Base-by-base conservation (phyloP, 164 flowering plant genomes). In the Aristolochia fimbriata region DNA sequence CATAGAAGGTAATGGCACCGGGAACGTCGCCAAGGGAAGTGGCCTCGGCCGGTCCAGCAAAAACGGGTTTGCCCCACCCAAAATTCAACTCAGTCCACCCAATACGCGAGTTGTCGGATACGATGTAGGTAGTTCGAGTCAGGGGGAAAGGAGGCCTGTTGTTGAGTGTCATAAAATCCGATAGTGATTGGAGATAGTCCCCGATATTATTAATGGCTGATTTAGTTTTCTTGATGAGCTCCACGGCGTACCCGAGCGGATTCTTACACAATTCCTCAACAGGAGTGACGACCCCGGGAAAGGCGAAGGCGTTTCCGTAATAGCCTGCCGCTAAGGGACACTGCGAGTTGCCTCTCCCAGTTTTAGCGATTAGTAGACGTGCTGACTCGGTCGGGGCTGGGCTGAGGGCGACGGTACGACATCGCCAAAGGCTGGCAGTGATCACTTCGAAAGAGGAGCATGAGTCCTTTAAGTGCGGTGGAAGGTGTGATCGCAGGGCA, bases 401-500 rank as follows among this genome's bases (percentile, higher is more conserved):
- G 0, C 48, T 15, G 15, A 77, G 45, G 1, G 80, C 76, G 8
- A 51, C 54, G 2, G 77, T 73, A 27, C 77, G 75, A 56, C 74
- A 73, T 17, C 70, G 51, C 80, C 80, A 76, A 3, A 76, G 33
- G 63, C 65, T 68, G 16, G 77, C 75, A 15, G 70, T 59, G n/a
- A 77, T 57, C 13, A 76, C 11, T 12, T 70, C 79, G 31, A 73
- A 73, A 15, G 47, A 47, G 33, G 74, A 64, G 50, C 1, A 48
- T 31, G 66, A 11, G 60, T 20, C 1, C 17, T 63, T 60, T 37
- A 69, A 59, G 27, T 58, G 47, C 1, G 66, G 48, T 0, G 70
- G 72, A n/a, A 76, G 21, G n/a, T 37, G 64, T 15, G 46, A 5
- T 0, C 74, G 51, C 0, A 76, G 52, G 24, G 66, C 63, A 0